Evolutionary conservation across 495 filamentous ascomycete species (phyloP), one percentile per base, ranked within the genome.

Genomic region (Immersiella caudata): DNA sequence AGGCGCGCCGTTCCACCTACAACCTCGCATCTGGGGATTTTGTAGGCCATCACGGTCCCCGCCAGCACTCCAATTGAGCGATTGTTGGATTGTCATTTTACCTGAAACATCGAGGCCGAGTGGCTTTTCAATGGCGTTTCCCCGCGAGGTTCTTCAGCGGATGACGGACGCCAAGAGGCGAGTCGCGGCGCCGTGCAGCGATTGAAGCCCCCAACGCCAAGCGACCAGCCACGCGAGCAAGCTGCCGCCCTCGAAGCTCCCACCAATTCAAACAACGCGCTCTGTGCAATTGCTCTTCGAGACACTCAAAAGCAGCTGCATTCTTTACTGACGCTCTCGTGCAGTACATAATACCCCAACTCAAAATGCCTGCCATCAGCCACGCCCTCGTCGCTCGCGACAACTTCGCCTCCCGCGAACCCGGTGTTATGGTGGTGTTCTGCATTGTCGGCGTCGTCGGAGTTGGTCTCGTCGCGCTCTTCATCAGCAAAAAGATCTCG

Each of bases 361-460:
- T 62, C 67, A 78, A 74, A 76, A 84, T 84, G 82, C 72, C 80
- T 73, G 79, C 80, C 66, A 79, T 84, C 73, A 79, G 74, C 69
- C 75, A 74, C 68, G 66, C 81, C 62, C 40, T 85, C 70, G 75
- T 83, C 77, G 77, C 79, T 71, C 80, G 82, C 77, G 79, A 83
- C 62, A 86, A 83, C 79, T 89, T 80, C 77, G 75, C 84, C 46
- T 36, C 67, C 29, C 67, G 78, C 57, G 82, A 88, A 74, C 74
- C 80, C 22, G 86, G 85, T 75, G 84, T 87, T 69, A 80, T 87
- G 52, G 78, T 86, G 70, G 86, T 87, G 56, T 87, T 88, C 80
- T 84, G 80, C 73, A 84, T 88, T 67, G 79, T 87, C 67, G 84
- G 80, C 71, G 68, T 85, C 59, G 83, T 89, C 71, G 80, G 57